A percentile compares a stretch with the other conserved stretches of the same genome.
Conservation (phyloP, 306 rosid species). For the Medicago arabica region DNA sequence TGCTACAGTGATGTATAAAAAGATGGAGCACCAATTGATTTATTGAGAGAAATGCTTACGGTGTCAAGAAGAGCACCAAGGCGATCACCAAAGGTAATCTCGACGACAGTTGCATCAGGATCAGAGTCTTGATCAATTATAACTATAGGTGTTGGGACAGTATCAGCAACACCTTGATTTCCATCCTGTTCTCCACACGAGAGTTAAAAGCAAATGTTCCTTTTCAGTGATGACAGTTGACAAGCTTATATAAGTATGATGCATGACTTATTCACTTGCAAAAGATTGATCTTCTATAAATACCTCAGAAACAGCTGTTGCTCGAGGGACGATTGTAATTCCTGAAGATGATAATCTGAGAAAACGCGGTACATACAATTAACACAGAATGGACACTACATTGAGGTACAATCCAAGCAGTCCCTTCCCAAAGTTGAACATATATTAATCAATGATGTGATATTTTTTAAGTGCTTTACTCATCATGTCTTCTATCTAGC, state of each 20-base stretch:
- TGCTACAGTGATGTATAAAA: neutral
- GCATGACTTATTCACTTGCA: slow-evolving; percentile 26
- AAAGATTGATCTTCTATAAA: slow-evolving; percentile 32
- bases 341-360: slow-evolving; percentile 68
- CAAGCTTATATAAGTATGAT: neutral
- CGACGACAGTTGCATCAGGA: slow-evolving; percentile 89
- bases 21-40: neutral
- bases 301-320: slow-evolving; percentile 84
- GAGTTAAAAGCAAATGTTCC: slow-evolving; percentile 32
- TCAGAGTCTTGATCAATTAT: slow-evolving; percentile 94
- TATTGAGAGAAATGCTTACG: slow-evolving; percentile 43
- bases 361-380: slow-evolving; percentile 42
- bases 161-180: slow-evolving; percentile 62
- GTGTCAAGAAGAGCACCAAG: slow-evolving; percentile 99
- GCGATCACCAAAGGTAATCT: slow-evolving; percentile 94
- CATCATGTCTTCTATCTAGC: neutral
- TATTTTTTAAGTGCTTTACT: neutral
- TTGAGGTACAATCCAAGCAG: neutral
- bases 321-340: slow-evolving; percentile 60
- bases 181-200: slow-evolving; percentile 63
- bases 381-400: slow-evolving; percentile 31
- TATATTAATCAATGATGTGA: slow-evolving; percentile 2
- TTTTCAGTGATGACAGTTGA: slow-evolving; percentile 7
- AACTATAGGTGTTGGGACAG: slow-evolving; percentile 78
- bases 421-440: neutral